Evolutionary conservation across 441 rosid species (phyloP), one percentile per base, ranked within the genome.

Genomic region (Croton setiger): DNA sequence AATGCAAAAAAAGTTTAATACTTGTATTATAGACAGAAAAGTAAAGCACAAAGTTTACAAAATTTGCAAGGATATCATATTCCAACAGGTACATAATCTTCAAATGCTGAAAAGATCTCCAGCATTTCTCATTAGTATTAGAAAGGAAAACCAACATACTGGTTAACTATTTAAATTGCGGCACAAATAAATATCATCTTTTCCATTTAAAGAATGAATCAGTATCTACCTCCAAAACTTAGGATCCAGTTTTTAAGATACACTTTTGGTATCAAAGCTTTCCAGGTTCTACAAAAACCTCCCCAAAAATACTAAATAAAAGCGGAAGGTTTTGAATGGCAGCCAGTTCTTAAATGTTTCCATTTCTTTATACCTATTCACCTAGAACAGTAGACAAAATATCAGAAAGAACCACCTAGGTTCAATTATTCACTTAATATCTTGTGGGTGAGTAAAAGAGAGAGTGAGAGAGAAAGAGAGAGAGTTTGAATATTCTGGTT

Each of bases 181-280:
- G 20, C 31, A 14, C 23, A 67, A 31, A 58, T 51, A 31, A 43
- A 64, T 49, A 31, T 11, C 18, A 21, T 53, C 48, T 60, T 62
- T 69, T 23, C 72, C 41, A 54, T 52, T n/a, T 27, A 66, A 13
- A 56, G 52, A 33, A 31, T 3, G n/a, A 44, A 35, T 21, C 18
- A 71, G 17, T 21, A 63, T 64, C 17, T 5, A 0, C 41, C 45
- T 44, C 53, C 36, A 20, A 44, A 35, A 63, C 6, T 48, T 53
- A 43, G 31, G 33, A 67, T 51, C 44, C 31, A 64, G 70, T 43
- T 39, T 37, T 53, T 60, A 60, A 69, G 60, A 68, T 60, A 54
- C 48, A 57, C 36, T 64, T 64, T 35, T 61, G 11, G 10, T 51
- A 60, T 27, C 31, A 55, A 44, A 36, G 57, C 36, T 1, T 21